Evolutionary conservation across 306 rosid genomes (phyloP), one percentile per base, ranked within the genome.

Genomic region (Psophocarpus tetragonolobus): DNA sequence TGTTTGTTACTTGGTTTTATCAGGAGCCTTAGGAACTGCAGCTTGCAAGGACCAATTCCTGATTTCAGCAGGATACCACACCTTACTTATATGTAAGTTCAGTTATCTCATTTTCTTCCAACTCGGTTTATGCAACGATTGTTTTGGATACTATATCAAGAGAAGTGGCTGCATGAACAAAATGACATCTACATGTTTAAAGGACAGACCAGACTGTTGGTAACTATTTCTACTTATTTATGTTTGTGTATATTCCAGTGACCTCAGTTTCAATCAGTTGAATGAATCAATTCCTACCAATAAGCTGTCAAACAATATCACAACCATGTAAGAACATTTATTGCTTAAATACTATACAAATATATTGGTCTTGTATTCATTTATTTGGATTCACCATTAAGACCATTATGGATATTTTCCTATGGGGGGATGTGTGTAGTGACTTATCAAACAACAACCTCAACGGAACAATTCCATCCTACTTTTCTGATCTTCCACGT

Each of bases 11-110:
- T 80, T 86, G 79, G 54, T 71, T 65, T 35, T 81, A 6, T 69
- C 82, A 95, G 99, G 97, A 95, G 99, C 47, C 89, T 95, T 63
- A 88, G 97, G 85, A 92, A 91, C 80, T 92, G 99, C 92, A 81
- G 13, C 76, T 90, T 95, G 84, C 86, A 77, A 75, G 99, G 99
- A 67, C 86, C 81, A 11, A 74, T 95, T 81, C 99, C 99, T 41
- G 88, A 95, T 90, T 81, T 95, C 35, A 90, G 97, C 82, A 81
- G 9, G 74, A 87, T 92, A 79, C 83, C 84, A 18, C 5, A 57
- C 10, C 92, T 92, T 69, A 70, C 76, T 36, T 92, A 84, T 83
- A 21, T 92, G 97, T 92, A 89, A 85, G 94, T 86, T 51, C 35
- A 69, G 47, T 80, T 79, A 71, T 41, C n/a, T 41, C 66, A 67